A percentile compares a stretch with the other conserved stretches of the same genome.
phyloP scores from a whole-genome alignment of 257 asterid species.

The Eustoma russellianum region DNA sequence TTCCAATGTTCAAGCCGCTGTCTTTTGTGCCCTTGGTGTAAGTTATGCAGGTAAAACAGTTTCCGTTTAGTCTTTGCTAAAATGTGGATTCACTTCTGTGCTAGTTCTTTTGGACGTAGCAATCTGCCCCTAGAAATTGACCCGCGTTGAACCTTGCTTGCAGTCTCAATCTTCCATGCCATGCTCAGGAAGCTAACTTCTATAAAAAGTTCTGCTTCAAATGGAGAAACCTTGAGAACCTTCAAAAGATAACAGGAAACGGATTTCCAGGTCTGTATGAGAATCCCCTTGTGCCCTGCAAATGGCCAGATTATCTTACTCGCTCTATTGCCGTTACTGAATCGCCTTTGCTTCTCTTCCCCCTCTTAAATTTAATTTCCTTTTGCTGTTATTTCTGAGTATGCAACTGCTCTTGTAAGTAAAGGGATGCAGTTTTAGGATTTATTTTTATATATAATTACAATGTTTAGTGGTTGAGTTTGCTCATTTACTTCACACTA shows the following conservation, averaged over 20 bases:
- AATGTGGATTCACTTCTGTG: background rate
- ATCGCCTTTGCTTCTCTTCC: background rate
- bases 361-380: background rate
- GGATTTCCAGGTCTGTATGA: background rate
- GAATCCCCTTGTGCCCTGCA: background rate
- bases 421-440: background rate
- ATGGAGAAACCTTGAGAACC: slow-evolving; percentile 29
- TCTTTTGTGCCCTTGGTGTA: slow-evolving; percentile 50
- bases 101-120: background rate
- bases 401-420: background rate
- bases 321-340: background rate
- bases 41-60: slow-evolving; percentile 60
- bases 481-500: background rate
- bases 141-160: slow-evolving; percentile 10
- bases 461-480: background rate
- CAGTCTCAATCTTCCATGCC: slow-evolving; percentile 82
- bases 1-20: slow-evolving; percentile 64
- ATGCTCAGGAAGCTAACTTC: slow-evolving; percentile 76
- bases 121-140: background rate
- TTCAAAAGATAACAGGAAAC: slow-evolving; percentile 17
- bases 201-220: slow-evolving; percentile 35
- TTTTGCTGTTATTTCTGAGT: background rate
- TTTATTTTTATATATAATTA: background rate
- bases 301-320: too few species aligned
- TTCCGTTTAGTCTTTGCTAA: background rate